Evolutionary conservation across 129 eudicot species (phyloP), one percentile per base, ranked within the genome.

Genomic region (Chrysanthemum makinoi): DNA sequence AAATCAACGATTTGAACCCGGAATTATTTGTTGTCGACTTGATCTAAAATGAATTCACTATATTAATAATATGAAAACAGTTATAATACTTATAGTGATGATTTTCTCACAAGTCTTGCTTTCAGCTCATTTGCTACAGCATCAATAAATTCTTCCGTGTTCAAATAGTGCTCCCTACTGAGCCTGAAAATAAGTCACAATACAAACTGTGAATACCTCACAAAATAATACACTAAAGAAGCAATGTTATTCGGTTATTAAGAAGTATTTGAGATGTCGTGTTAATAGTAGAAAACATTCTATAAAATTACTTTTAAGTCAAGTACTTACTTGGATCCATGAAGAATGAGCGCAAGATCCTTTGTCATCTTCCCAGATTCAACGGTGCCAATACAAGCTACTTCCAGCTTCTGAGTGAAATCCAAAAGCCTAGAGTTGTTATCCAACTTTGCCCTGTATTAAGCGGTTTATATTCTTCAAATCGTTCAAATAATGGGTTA

Each of bases 281-380:
- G 2, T 57, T 71, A 20, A 39, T 3, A n/a, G 19, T 55, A 33
- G 20, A 30, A 54, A 55, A 9, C 35, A 10, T 33, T 33, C 11
- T 30, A 1, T 14, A 3, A 52, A 60, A n/a, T 57, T 4, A 51
- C 24, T 9, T 44, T 51, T 1, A 17, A 10, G 39, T 57, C 66
- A 17, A 46, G 53, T 15, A 66, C 79, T 69, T 69, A 88, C 97
- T 86, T 86, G 69, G 93, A 77, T 28, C 96, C 97, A 64, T 91
- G 93, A 79, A 88, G 75, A 65, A 88, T 82, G 74, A 91, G 86
- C 61, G 97, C 96, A 83, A 91, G 97, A 81, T 88, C 97, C 86
- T 91, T 91, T 68, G 97, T 91, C 97, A 91, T 91, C 74, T 88
- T 91, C 60, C 96, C 91, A 8, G 87, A 74, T 69, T 91, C 96